Conservation (phyloP, 192 early-diverging fungal genomes). For the Martensiomyces pterosporus region DNA sequence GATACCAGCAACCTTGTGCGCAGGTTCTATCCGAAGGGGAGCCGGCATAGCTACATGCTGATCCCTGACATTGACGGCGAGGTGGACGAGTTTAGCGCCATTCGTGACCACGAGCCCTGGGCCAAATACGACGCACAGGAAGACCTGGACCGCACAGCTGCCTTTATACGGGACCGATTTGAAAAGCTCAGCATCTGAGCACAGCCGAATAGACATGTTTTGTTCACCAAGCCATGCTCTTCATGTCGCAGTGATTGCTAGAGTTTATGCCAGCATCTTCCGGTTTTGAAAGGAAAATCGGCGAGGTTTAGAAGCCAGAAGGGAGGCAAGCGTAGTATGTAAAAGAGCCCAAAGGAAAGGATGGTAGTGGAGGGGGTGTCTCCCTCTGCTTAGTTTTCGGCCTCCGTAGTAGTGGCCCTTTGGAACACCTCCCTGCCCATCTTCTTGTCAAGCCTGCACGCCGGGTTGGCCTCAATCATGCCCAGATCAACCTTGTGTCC, state of each 20-base stretch:
- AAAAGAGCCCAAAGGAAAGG: too few relatives aligned
- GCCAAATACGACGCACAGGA: constrained; percentile 20
- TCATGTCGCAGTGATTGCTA: too few relatives aligned
- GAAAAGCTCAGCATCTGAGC: too few relatives aligned
- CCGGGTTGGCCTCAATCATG: constrained; percentile 85
- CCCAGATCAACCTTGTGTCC: constrained; percentile 92
- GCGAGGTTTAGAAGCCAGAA: too few relatives aligned
- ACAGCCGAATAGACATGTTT: too few relatives aligned
- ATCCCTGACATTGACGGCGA: constrained; percentile 27
- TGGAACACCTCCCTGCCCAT: constrained; percentile 38
- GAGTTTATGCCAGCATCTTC: too few relatives aligned
- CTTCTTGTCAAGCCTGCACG: constrained; percentile 85
- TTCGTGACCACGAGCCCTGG: constrained; percentile 50
- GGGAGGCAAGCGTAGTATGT: too few relatives aligned
- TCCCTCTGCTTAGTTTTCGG: constrained; percentile 4
- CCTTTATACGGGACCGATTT: constrained; percentile 21
- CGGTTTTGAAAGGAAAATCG: neutral
- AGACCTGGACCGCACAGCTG: constrained; percentile 19
- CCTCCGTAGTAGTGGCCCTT: neutral
- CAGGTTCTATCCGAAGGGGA: constrained; percentile 43
- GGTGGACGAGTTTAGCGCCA: constrained; percentile 38
- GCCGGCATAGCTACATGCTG: constrained; percentile 49
- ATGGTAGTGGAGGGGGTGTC: too few relatives aligned
- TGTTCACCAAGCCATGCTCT: too few relatives aligned
- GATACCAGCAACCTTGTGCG: constrained; percentile 40